Evolutionary conservation across 495 filamentous ascomycete species (phyloP), one percentile per base, ranked within the genome.

Genomic region (Beverwykella pulmonaria): DNA sequence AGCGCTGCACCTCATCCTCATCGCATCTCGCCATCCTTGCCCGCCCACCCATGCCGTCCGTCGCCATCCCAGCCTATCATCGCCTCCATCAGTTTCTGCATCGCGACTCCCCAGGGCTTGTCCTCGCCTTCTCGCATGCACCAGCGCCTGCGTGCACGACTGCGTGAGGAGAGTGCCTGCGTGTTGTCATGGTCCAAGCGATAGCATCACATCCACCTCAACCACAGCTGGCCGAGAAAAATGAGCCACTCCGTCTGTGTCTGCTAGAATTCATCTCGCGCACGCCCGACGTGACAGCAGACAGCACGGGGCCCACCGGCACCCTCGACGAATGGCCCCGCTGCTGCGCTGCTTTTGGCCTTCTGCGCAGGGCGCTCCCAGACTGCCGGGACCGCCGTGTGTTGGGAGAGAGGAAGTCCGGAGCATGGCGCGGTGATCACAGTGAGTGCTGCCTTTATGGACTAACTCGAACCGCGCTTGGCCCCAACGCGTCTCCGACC

Each of bases 311-410:
- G n/a, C n/a, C n/a, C n/a, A n/a, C n/a, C n/a, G n/a, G n/a, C n/a
- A n/a, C n/a, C n/a, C n/a, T n/a, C 15, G 44, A 22, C 44, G 4
- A 15, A 5, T 22, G 44, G 44, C 44, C 20, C 25, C 12, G 61
- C 52, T 30, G 25, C 19, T n/a, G 6, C 39, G 20, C 67, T 50
- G 47, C 60, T 71, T 68, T 71, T 27, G 65, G 69, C 49, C 48
- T 47, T 54, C 56, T 57, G 69, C 69, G 69, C 65, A 68, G 64
- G n/a, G 5, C 60, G 22, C 56, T 60, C 48, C 69, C 69, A 46
- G 25, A n/a, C 39, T 56, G 46, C 53, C 69, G 69, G 69, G 68
- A 19, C 41, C 36, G 34, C 36, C 22, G 30, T 62, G 55, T 23
- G 5, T 29, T 54, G 32, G 34, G 53, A 54, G 56, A 41, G 9